Percentiles rank a stretch among this genome's conserved stretches.
These are phyloP conservation scores for Colletotrichum tabaci DNA, from an alignment of 2,329 filamentous ascomycete genomes.

Conservation along the genomic window DNA sequence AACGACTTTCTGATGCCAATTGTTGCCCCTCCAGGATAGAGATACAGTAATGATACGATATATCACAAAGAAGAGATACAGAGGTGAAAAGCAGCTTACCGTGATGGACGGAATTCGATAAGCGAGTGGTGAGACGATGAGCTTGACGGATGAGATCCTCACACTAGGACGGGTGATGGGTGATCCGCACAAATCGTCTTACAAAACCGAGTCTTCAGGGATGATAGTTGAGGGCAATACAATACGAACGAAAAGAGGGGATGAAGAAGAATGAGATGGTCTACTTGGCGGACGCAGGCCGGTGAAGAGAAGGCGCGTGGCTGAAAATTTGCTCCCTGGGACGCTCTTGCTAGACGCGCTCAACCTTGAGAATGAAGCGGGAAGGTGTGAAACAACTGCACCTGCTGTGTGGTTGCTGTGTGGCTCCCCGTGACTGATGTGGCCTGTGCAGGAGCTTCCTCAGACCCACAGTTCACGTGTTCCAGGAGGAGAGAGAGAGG, in stretches of 20 bases:
- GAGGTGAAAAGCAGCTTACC: constrained; percentile 21
- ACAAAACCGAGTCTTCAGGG: constrained; percentile 3
- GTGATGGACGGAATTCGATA: background rate
- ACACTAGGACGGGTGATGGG: background rate
- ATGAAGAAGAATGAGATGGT: constrained; percentile 27
- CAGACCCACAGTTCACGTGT: constrained; percentile 33
- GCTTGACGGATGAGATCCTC: constrained; percentile 23
- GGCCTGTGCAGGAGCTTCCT: constrained; percentile 32
- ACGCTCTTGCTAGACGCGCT: constrained; percentile 29
- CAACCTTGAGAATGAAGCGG: constrained; percentile 39
- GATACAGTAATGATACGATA: background rate
- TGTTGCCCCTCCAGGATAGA: background rate
- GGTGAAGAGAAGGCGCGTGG: constrained; percentile 30
- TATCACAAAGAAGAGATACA: background rate
- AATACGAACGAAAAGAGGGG: background rate
- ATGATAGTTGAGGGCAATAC: constrained; percentile 19
- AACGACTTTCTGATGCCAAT: background rate
- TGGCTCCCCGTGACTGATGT: constrained; percentile 25
- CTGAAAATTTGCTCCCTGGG: constrained; percentile 39
- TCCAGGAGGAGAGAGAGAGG: constrained; percentile 2
- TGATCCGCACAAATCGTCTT: constrained; percentile 10
- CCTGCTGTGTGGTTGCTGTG: constrained; percentile 6
- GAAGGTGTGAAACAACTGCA: constrained; percentile 31
- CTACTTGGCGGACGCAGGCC: background rate
- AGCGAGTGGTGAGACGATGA: constrained; percentile 12